These are phyloP conservation scores for Pleodorina starrii DNA, from an alignment of 139 green algal species.

Conservation along the genomic window DNA sequence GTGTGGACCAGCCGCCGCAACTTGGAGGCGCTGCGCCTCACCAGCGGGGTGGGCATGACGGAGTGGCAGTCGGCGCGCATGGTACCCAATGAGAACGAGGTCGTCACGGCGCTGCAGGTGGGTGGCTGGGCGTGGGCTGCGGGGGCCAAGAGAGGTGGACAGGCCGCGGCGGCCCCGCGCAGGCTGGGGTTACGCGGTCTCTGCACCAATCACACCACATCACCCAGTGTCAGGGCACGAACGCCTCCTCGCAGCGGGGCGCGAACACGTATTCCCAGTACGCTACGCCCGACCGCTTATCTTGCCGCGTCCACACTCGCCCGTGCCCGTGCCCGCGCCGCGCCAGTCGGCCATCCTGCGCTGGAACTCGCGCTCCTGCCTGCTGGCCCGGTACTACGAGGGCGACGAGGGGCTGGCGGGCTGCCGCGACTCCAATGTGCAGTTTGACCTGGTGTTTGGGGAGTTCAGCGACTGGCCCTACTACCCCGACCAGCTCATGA, in stretches of 20 bases:
- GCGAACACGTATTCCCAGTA: too few relatives aligned
- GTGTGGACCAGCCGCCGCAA: conserved; percentile 48
- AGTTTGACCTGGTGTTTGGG: conserved; percentile 53
- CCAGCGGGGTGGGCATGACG: conserved; percentile 35
- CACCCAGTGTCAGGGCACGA: too few relatives aligned
- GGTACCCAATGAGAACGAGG: conserved; percentile 46
- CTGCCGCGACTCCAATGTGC: conserved; percentile 19
- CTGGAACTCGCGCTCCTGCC: conserved; percentile 46
- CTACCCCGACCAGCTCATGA: conserved; percentile 53
- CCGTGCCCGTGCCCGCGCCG: too few relatives aligned
- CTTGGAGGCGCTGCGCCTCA: conserved; percentile 43
- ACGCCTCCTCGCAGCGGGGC: too few relatives aligned
- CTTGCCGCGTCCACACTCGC: too few relatives aligned
- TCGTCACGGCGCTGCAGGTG: conserved; percentile 37
- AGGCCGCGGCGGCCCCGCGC: too few relatives aligned
- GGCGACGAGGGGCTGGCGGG: conserved; percentile 31
- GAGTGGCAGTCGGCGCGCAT: conserved; percentile 44
- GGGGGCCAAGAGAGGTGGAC: too few relatives aligned
- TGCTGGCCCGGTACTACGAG: conserved; percentile 41
- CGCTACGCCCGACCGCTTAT: too few relatives aligned
- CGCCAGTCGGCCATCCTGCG: conserved; percentile 21
- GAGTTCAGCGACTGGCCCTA: conserved; percentile 53
- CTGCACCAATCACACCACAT: too few relatives aligned
- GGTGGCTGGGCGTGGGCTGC: too few relatives aligned
- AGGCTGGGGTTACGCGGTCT: too few relatives aligned